A percentile compares a stretch with the other conserved stretches of the same genome.
These are phyloP conservation scores for Cajanus cajan DNA, from an alignment of 306 rosid genomes.

Conservation along the genomic window DNA sequence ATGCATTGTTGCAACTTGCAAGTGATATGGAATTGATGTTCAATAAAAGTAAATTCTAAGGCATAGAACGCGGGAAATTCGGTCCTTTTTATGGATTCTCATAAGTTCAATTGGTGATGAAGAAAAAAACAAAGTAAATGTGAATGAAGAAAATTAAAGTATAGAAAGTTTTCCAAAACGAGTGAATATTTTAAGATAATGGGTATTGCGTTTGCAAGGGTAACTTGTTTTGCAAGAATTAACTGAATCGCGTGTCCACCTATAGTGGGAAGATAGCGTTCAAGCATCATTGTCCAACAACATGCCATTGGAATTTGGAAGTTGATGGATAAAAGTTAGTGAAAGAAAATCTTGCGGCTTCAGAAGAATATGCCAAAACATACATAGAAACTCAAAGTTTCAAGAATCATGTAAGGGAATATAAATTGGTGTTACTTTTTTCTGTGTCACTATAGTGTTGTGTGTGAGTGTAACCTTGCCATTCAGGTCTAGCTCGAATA, in stretches of 20 bases:
- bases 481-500: no score
- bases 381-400: no score
- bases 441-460: no score
- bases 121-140: no score
- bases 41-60: neutral
- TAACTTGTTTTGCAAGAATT: neutral
- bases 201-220: neutral
- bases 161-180: neutral
- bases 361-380: no score
- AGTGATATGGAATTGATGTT: neutral
- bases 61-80: neutral
- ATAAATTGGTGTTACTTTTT: no score
- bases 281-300: neutral
- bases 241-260: neutral
- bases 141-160: neutral
- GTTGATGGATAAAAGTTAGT: neutral
- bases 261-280: neutral
- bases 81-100: neutral
- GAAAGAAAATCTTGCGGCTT: neutral
- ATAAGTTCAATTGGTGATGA: neutral
- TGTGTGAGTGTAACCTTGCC: no score
- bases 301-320: neutral
- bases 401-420: no score
- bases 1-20: slow-evolving; percentile 26
- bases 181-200: neutral